These are phyloP conservation scores for Moelleriella libera DNA, from an alignment of 2,329 filamentous ascomycete genomes.

Conservation along the genomic window DNA sequence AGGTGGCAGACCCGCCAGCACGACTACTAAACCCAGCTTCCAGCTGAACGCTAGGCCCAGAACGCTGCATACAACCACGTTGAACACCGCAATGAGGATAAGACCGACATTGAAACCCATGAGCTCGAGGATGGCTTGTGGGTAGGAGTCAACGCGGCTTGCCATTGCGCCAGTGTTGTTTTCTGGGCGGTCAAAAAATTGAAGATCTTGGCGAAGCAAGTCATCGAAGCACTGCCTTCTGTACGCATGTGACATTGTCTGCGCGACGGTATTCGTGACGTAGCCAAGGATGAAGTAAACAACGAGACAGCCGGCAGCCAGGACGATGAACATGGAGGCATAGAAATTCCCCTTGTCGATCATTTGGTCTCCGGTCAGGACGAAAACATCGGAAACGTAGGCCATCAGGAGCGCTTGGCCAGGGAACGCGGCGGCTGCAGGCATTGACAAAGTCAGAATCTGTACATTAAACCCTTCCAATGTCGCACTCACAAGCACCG, in stretches of 20 bases:
- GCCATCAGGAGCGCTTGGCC: constrained; percentile 28
- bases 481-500: constrained; percentile 10
- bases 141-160: constrained; percentile 20
- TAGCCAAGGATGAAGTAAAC: constrained; percentile 27
- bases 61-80: constrained; percentile 21
- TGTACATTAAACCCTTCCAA: not conserved
- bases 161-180: constrained; percentile 23
- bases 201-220: constrained; percentile 25
- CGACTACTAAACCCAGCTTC: constrained; percentile 34
- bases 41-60: constrained; percentile 29
- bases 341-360: constrained; percentile 32
- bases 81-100: constrained; percentile 22
- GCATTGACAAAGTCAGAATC: not conserved
- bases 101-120: constrained; percentile 27
- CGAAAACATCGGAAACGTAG: constrained; percentile 26
- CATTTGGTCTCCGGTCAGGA: constrained; percentile 16
- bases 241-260: constrained; percentile 14
- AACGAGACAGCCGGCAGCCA: constrained; percentile 29
- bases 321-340: constrained; percentile 39
- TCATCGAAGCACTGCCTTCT: constrained; percentile 12
- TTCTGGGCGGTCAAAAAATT: constrained; percentile 26
- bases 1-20: constrained; percentile 25
- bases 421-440: constrained; percentile 21
- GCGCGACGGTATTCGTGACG: constrained; percentile 18
- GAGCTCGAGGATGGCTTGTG: constrained; percentile 24